A percentile compares a stretch with the other conserved stretches of the same genome.
phyloP scores from a whole-genome alignment of 2,329 filamentous ascomycete species.

The Verticillium longisporum region DNA sequence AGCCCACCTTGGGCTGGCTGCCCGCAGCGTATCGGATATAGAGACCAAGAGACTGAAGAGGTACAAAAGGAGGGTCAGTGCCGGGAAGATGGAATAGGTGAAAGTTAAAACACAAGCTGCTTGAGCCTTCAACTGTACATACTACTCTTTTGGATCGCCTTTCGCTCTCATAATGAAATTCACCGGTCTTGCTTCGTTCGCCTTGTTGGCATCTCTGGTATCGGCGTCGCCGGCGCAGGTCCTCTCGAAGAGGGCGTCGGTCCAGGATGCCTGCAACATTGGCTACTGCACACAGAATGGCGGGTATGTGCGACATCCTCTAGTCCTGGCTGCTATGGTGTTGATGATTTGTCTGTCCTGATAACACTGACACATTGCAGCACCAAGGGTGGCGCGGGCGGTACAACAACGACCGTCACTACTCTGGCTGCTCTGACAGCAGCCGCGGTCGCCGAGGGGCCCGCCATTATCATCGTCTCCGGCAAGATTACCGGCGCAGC shows the following conservation, averaged over 20 bases:
- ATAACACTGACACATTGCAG: background rate
- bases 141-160: background rate
- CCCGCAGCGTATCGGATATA: background rate
- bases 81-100: background rate
- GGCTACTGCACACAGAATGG: conserved; percentile 10
- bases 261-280: conserved; percentile 10
- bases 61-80: background rate
- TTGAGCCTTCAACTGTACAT: background rate
- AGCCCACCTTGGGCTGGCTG: background rate
- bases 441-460: conserved; percentile 29
- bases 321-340: background rate
- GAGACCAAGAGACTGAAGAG: background rate
- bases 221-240: conserved; percentile 5
- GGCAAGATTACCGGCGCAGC: conserved; percentile 27
- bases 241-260: conserved; percentile 6
- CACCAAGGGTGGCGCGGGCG: conserved; percentile 8
- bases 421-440: conserved; percentile 37
- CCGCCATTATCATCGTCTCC: conserved; percentile 26
- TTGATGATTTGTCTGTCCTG: background rate
- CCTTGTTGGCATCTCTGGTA: conserved; percentile 1
- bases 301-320: conserved; percentile 3
- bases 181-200: conserved; percentile 1
- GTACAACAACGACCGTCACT: conserved; percentile 33
- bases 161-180: conserved; percentile 4
- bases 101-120: background rate